A percentile compares a stretch with the other conserved stretches of the same genome.
phyloP scores from a whole-genome alignment of 371 early-diverging fungal species.

The Mortierella sp. region DNA sequence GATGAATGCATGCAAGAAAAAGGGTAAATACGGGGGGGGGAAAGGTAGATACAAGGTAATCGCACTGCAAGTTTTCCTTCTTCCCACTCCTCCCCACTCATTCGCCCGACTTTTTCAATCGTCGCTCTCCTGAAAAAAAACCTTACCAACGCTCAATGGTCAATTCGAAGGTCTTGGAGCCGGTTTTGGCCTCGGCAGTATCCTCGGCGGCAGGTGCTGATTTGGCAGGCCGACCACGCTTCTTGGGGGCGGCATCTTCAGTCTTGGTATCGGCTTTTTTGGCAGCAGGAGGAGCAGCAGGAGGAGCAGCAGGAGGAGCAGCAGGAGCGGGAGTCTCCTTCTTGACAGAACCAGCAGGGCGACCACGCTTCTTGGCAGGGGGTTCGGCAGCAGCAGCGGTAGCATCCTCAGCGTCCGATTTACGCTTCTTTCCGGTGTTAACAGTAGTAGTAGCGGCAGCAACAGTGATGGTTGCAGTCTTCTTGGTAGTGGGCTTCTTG shows the following conservation, averaged over 20 bases:
- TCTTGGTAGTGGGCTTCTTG: conserved; percentile 3
- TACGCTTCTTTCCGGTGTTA: conserved; percentile 5
- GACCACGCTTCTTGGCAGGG: conserved; percentile 27
- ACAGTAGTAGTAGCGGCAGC: neutral
- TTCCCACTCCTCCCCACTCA: neutral
- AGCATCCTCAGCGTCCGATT: neutral
- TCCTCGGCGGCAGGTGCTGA: neutral
- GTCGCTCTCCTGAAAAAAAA: neutral
- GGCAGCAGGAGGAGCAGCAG: neutral
- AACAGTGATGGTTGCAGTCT: neutral
- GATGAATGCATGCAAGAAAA: neutral
- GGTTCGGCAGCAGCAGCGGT: neutral
- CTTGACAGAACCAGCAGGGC: conserved; percentile 40
- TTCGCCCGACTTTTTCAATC: no score
- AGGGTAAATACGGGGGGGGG: no score
- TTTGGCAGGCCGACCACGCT: neutral
- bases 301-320: neutral
- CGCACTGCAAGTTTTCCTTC: no score
- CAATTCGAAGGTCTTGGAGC: conserved; percentile 22
- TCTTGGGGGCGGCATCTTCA: conserved; percentile 7
- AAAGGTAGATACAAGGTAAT: no score
- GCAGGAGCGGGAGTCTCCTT: conserved; percentile 8
- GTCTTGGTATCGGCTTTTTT: neutral
- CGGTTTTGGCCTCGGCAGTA: neutral
- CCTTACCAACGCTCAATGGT: conserved; percentile 52